Conservation (phyloP, 2,329 filamentous ascomycete species). For the Kalmusia sp. region DNA sequence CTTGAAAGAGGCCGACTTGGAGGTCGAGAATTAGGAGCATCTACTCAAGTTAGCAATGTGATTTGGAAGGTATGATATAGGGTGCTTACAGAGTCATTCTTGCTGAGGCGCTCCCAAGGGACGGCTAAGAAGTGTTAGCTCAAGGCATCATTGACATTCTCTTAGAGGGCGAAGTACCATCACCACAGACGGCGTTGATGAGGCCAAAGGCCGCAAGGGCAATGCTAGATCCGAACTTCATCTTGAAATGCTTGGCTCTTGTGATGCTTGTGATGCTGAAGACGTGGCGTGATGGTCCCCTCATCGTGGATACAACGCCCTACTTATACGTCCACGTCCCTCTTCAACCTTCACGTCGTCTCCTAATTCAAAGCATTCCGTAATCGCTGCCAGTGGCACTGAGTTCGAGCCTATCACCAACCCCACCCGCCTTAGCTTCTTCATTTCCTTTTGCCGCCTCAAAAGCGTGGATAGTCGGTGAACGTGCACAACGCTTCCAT, state of each 20-base stretch:
- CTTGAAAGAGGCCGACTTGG: slow-evolving; percentile 64
- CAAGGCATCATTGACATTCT: not conserved
- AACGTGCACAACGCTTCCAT: not conserved
- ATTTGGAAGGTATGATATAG: not conserved
- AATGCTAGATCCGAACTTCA: slow-evolving; percentile 40
- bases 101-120: slow-evolving; percentile 51
- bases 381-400: slow-evolving; percentile 13
- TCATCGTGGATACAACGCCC: slow-evolving; percentile 10
- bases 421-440: not conserved
- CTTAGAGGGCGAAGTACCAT: slow-evolving; percentile 26
- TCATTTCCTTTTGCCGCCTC: not conserved
- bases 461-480: not conserved
- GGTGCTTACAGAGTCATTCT: slow-evolving; percentile 47
- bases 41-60: slow-evolving; percentile 33
- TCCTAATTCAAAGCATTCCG: slow-evolving; percentile 13
- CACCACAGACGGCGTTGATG: slow-evolving; percentile 36
- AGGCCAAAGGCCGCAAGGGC: slow-evolving; percentile 36
- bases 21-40: slow-evolving; percentile 66
- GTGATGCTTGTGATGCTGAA: slow-evolving; percentile 8
- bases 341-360: not conserved
- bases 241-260: slow-evolving; percentile 23
- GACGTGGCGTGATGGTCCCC: slow-evolving; percentile 21
- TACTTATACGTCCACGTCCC: slow-evolving; percentile 32
- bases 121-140: slow-evolving; percentile 39
- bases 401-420: not conserved